Evolutionary conservation across 768 basidiomycete species (phyloP), one percentile per base, ranked within the genome.

Genomic region (Suillus weaverae): DNA sequence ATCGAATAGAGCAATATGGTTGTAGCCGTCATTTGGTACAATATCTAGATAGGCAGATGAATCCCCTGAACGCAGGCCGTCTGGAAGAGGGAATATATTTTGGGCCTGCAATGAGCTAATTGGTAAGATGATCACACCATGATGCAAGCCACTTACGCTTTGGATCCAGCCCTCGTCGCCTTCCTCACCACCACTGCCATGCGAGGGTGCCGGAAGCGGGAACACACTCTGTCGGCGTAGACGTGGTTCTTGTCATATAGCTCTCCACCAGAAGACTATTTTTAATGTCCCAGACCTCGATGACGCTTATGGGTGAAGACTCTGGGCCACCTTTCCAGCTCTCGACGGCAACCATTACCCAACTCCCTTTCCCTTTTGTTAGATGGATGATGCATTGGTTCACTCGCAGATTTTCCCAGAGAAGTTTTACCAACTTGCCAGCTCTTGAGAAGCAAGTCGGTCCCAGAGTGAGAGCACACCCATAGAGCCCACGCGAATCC

Each of bases 151-250:
- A 81, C 89, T 66, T 67, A 94, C 95, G 66, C 86, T 79, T 60
- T 98, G 93, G 66, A 98, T 94, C 97, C 97, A 99, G 1, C 97
- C 97, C 43, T 87, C 87, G 71, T 97, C 97, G 0, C 88, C 90
- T 71, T 97, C 84, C 70, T 95, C 96, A 7, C 94, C 97, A 41
- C 88, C 73, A 72, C 86, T 84, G 5, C 95, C 97, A 11, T n/a
- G n/a, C n/a, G n/a, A n/a, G n/a, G n/a, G n/a, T n/a, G n/a, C n/a
- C n/a, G n/a, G n/a, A n/a, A n/a, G n/a, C 68, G 90, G 84, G 82
- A 9, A 82, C 68, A 9, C 84, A 79, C 50, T 88, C 85, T 0
- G 83, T 74, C 10, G 81, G 63, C 5, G 76, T 70, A 22, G 81
- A 72, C 4, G 81, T 81, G 38, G 78, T 82, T 62, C 88, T 80